Base-by-base conservation (phyloP, 169 alveolate genomes). In the Sarcocystis neurona region DNA sequence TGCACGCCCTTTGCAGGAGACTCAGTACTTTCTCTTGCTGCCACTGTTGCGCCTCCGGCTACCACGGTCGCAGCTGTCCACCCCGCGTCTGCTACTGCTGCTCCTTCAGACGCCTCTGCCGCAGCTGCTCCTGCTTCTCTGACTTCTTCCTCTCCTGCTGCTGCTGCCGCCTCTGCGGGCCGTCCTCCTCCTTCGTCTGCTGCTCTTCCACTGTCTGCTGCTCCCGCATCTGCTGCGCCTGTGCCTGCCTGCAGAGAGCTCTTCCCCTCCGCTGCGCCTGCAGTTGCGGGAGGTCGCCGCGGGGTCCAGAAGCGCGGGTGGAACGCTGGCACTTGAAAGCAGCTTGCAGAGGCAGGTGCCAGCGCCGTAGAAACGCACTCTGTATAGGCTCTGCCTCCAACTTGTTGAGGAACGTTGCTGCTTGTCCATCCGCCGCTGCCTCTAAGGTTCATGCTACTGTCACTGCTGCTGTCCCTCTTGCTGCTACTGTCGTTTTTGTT, bases 221-320 rank as follows among this genome's bases (percentile, higher is more conserved):
- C n/a, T n/a, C n/a, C n/a, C n/a, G n/a, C n/a, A n/a, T n/a, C n/a
- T n/a, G n/a, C n/a, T n/a, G n/a, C n/a, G n/a, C n/a, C n/a, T n/a
- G n/a, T n/a, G n/a, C n/a, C n/a, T n/a, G n/a, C n/a, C n/a, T n/a
- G n/a, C n/a, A n/a, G n/a, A n/a, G n/a, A n/a, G n/a, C n/a, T n/a
- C n/a, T n/a, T n/a, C n/a, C n/a, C n/a, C n/a, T n/a, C n/a, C n/a
- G n/a, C n/a, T n/a, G n/a, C n/a, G n/a, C n/a, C n/a, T n/a, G n/a
- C n/a, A n/a, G n/a, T n/a, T n/a, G n/a, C n/a, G n/a, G n/a, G 10
- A 6, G 82, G 82, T 41, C 58, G 53, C 0, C 82, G 20, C n/a
- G 82, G 82, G 20, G 82, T 72, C 39, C 20, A 3, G 32, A 72
- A 72, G 53, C 37, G 47, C 27, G 82, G 82, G 41, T 72, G 82